A percentile compares a stretch with the other conserved stretches of the same genome.
These are phyloP conservation scores for Penicillium crustosum DNA, from an alignment of 2,329 filamentous ascomycete genomes.

Conservation along the genomic window DNA sequence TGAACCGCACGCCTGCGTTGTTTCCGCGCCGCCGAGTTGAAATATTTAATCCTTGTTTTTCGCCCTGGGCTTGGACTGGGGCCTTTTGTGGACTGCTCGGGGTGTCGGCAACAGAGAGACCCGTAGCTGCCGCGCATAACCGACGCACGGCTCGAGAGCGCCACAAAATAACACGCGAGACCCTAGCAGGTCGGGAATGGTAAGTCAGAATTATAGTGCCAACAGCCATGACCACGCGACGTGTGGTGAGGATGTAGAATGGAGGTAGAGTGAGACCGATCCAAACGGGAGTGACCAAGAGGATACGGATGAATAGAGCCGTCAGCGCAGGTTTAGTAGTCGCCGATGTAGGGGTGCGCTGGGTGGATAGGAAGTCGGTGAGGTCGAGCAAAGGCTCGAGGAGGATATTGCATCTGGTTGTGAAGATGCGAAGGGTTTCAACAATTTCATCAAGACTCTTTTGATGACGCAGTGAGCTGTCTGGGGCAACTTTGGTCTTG, in stretches of 20 bases:
- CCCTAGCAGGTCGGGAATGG: conserved; percentile 83
- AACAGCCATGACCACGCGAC: conserved; percentile 77
- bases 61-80: conserved; percentile 45
- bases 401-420: conserved; percentile 85
- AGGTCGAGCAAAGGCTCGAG: conserved; percentile 84
- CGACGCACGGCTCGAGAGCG: conserved; percentile 73
- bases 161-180: conserved; percentile 87
- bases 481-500: conserved; percentile 51
- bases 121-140: conserved; percentile 71
- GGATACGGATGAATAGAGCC: conserved; percentile 81
- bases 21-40: conserved; percentile 45
- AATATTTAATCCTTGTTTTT: conserved; percentile 50
- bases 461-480: conserved; percentile 73
- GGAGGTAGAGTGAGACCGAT: conserved; percentile 78
- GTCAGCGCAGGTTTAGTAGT: conserved; percentile 89
- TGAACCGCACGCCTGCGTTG: conserved; percentile 85
- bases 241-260: conserved; percentile 79
- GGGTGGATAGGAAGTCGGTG: conserved; percentile 90
- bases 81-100: conserved; percentile 30
- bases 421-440: conserved; percentile 86
- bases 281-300: conserved; percentile 88
- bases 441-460: conserved; percentile 98
- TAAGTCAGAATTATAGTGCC: conserved; percentile 86
- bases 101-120: conserved; percentile 63
- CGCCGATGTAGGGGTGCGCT: conserved; percentile 84